Evolutionary conservation across 805 yeast genomes (phyloP).

Genomic region (Candida saitoana): DNA sequence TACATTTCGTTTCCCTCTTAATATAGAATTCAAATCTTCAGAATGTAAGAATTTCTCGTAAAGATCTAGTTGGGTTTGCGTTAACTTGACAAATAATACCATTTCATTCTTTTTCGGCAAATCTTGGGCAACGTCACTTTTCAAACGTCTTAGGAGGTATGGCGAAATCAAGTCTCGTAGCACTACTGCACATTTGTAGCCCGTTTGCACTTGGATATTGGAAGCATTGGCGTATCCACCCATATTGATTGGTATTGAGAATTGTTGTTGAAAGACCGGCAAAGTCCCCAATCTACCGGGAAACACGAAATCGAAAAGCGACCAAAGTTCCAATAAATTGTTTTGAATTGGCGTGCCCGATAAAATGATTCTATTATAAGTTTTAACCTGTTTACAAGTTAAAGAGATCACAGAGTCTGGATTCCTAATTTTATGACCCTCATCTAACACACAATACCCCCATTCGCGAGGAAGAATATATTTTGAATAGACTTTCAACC

Average conservation of each 20-base stretch:
- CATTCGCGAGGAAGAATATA: conserved; percentile 64
- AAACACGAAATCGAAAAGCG: conserved; percentile 87
- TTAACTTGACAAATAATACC: conserved; percentile 87
- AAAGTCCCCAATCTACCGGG: conserved; percentile 94
- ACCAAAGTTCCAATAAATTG: conserved; percentile 88
- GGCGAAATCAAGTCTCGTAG: conserved; percentile 87
- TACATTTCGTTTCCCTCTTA: conserved; percentile 74
- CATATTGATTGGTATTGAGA: conserved; percentile 84
- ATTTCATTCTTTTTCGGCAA: conserved; percentile 89
- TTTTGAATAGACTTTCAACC: conserved; percentile 65
- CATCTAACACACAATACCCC: conserved; percentile 91
- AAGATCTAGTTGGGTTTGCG: conserved; percentile 67
- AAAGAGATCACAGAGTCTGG: conserved; percentile 88
- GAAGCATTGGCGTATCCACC: conserved; percentile 99
- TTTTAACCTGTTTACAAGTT: conserved; percentile 76
- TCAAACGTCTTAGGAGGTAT: conserved; percentile 78
- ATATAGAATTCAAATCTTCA: conserved; percentile 67
- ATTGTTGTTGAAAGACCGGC: conserved; percentile 91
- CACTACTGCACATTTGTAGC: conserved; percentile 92
- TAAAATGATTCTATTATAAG: conserved; percentile 79
- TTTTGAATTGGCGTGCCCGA: conserved; percentile 98
- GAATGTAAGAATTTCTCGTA: conserved; percentile 74
- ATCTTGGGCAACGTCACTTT: conserved; percentile 92
- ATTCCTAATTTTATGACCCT: conserved; percentile 94
- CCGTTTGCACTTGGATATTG: conserved; percentile 92